A percentile compares a stretch with the other conserved stretches of the same genome.
These are phyloP conservation scores for Mycena rosella DNA, from an alignment of 768 basidiomycete genomes.

Conservation along the genomic window DNA sequence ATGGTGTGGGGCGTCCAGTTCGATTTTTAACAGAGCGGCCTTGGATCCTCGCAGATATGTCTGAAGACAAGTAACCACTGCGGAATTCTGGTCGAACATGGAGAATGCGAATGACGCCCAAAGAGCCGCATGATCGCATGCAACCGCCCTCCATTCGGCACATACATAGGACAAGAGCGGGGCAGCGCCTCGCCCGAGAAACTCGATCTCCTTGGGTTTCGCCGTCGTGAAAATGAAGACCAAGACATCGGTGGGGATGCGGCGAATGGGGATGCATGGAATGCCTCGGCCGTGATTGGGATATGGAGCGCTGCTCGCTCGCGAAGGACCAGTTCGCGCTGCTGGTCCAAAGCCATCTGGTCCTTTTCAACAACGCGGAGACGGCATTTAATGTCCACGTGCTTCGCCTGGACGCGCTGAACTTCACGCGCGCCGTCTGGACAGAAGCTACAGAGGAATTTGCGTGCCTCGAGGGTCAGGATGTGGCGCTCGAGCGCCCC, in stretches of 20 bases:
- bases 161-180: neutral
- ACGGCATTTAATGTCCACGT: too few species aligned
- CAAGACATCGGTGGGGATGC: neutral
- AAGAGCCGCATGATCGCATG: neutral
- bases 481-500: too few species aligned
- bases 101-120: conserved; percentile 1
- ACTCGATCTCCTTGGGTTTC: neutral
- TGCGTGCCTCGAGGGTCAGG: too few species aligned
- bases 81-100: neutral
- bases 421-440: too few species aligned
- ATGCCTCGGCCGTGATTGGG: neutral
- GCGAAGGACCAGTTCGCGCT: too few species aligned
- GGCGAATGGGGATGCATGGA: neutral
- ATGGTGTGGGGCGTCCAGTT: neutral
- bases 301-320: neutral
- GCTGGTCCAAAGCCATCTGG: too few species aligned
- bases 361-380: too few species aligned
- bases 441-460: too few species aligned
- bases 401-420: too few species aligned
- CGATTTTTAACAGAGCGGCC: neutral
- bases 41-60: neutral
- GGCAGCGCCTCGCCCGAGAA: neutral
- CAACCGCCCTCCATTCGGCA: neutral
- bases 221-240: neutral
- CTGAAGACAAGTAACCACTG: neutral